Evolutionary conservation across 805 yeast genomes (phyloP).

Genomic region (Candida sonorensis): DNA sequence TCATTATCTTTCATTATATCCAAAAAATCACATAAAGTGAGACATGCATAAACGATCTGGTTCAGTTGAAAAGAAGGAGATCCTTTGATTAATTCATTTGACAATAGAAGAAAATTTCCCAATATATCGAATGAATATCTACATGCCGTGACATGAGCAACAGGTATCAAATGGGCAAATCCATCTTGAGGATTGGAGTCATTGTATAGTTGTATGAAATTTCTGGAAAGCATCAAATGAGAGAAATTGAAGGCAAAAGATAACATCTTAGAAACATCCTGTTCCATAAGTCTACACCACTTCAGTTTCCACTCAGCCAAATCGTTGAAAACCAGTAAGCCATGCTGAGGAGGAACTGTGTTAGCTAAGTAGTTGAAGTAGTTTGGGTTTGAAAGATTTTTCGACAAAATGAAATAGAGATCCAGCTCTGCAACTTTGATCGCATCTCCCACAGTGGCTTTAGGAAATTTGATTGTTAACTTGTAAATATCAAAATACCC

Average conservation of each 20-base stretch:
- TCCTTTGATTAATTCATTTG: slow-evolving; percentile 43
- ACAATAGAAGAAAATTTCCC: slow-evolving; percentile 36
- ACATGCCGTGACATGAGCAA: slow-evolving; percentile 33
- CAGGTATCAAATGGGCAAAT: slow-evolving; percentile 1
- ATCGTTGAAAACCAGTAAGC: slow-evolving; percentile 25
- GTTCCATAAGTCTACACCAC: slow-evolving; percentile 38
- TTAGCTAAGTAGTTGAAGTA: slow-evolving; percentile 1
- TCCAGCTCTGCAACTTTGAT: slow-evolving; percentile 46
- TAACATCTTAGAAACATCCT: slow-evolving; percentile 43
- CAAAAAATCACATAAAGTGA: slow-evolving; percentile 43
- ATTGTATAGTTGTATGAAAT: slow-evolving; percentile 22
- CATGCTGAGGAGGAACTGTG: slow-evolving; percentile 1
- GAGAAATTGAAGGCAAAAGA: slow-evolving; percentile 43
- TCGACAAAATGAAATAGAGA: slow-evolving; percentile 25
- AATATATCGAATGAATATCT: slow-evolving; percentile 38
- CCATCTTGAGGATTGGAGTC: neutral
- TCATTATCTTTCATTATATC: slow-evolving; percentile 33
- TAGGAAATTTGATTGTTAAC: slow-evolving; percentile 40
- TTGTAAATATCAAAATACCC: slow-evolving; percentile 36
- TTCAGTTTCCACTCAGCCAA: slow-evolving; percentile 39
- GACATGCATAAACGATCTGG: slow-evolving; percentile 48
- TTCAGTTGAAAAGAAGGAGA: slow-evolving; percentile 47
- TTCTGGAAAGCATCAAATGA: slow-evolving; percentile 34
- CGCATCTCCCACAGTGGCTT: slow-evolving; percentile 46
- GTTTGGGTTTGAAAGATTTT: slow-evolving; percentile 7